Evolutionary conservation across 176 grass and related monocot genomes (phyloP).

Genomic region (Poa pratensis): DNA sequence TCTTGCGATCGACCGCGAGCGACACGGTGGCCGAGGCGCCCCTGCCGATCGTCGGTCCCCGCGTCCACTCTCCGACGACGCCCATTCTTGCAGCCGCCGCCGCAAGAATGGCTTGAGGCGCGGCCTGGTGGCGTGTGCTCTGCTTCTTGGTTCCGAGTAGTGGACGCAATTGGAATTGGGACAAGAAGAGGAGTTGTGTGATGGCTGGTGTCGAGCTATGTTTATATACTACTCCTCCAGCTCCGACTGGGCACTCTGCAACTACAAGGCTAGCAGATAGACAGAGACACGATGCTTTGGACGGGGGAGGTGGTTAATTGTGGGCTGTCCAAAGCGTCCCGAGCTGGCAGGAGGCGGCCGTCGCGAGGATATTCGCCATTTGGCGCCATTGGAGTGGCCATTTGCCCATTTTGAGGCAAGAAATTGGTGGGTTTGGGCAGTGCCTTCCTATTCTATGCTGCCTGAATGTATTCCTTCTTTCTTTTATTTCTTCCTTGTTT

Average conservation of each 20-base stretch:
- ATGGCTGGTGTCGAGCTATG: not conserved
- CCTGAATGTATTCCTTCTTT: not conserved
- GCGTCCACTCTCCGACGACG: slow-evolving; percentile 43
- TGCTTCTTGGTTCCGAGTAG: not conserved
- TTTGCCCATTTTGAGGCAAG: not conserved
- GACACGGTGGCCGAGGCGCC: slow-evolving; percentile 54
- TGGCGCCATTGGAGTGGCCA: not conserved
- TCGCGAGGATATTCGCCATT: slow-evolving; percentile 23
- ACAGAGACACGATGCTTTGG: slow-evolving; percentile 14
- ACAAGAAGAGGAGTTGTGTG: too few relatives aligned
- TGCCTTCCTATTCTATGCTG: not conserved
- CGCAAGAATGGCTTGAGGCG: slow-evolving; percentile 14
- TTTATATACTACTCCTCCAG: not conserved
- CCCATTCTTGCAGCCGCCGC: slow-evolving; percentile 27
- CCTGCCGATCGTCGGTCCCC: slow-evolving; percentile 48
- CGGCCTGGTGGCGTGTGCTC: slow-evolving; percentile 28
- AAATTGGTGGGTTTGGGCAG: slow-evolving; percentile 20
- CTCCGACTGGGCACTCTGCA: not conserved
- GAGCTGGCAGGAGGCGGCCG: slow-evolving; percentile 33
- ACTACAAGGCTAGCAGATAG: not conserved
- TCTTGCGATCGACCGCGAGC: slow-evolving; percentile 8
- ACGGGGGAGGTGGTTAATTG: slow-evolving; percentile 3
- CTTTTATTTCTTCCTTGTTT: not conserved
- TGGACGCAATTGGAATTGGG: slow-evolving; percentile 37
- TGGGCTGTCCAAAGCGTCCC: slow-evolving; percentile 48